Base-by-base conservation (phyloP, 2,329 filamentous ascomycete genomes). In the Phyllosticta capitalensis region DNA sequence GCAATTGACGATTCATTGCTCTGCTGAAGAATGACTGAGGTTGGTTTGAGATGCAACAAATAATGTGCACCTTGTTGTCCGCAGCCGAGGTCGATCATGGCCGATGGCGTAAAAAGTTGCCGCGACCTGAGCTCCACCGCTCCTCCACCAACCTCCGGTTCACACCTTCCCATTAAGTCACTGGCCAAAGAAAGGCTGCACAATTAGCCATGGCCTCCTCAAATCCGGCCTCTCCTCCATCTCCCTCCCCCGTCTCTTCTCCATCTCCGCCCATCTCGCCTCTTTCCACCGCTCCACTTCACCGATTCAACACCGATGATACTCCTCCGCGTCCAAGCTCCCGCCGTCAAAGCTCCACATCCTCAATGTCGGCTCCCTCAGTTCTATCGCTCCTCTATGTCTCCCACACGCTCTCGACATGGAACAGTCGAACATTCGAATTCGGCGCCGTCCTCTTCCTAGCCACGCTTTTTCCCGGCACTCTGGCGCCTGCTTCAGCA, bases 401-500 rank as follows among this genome's bases (percentile, higher is more conserved):
- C 17, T 79, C 78, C 0, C 78, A 80, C 58, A 72, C 74, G 33
- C 71, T 79, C 1, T 78, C 77, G 0, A 74, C 77, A 4, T 80
- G 78, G 78, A 80, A 79, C 62, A 74, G 75, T 1, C 71, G 78
- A 20, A 68, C 72, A 1, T 79, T 79, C 65, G 78, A 80, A 63
- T 79, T 80, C 61, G 76, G 75, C 33, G 74, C 77, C n/a, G 74
- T 79, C 12, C 69, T 80, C 12, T 80, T 79, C 64, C 69, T 80
- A 0, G 75, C 76, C 2, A 63, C 67, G 3, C 74, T 78, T 30
- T 79, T 74, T 54, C 76, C 76, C 0, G 65, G 76, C 0, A 88
- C 85, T 0, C 73, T 90, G 21, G 76, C 87, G 21, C 86, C 83
- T 38, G 78, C 85, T 59, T 89, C 86, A 0, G 72, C 86, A n/a